Conservation (phyloP, 2,329 filamentous ascomycete genomes). For the Gaeumannomyces tritici region DNA sequence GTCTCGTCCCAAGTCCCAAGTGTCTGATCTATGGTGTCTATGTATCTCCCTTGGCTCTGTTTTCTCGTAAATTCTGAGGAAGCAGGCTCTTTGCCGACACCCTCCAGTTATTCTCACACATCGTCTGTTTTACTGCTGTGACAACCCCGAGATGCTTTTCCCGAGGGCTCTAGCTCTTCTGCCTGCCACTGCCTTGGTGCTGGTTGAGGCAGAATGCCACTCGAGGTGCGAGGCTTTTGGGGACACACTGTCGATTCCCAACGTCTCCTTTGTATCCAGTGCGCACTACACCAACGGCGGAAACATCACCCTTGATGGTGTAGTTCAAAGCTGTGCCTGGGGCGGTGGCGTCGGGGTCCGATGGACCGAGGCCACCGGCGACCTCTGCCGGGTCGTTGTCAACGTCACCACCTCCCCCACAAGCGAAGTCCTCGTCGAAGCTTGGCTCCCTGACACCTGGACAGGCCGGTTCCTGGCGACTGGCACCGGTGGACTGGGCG, state of each 20-base stretch:
- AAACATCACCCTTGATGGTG: background rate
- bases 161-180: background rate
- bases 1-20: too few relatives aligned
- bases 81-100: too few relatives aligned
- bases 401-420: slow-evolving; percentile 19
- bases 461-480: slow-evolving; percentile 34
- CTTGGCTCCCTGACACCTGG: slow-evolving; percentile 37
- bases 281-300: background rate
- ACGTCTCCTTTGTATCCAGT: background rate
- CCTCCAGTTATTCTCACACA: too few relatives aligned
- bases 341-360: too few relatives aligned
- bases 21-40: too few relatives aligned
- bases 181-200: background rate
- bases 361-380: background rate
- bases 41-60: too few relatives aligned
- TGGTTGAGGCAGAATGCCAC: background rate
- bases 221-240: background rate
- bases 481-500: slow-evolving; percentile 37
- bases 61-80: too few relatives aligned
- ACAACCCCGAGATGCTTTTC: too few relatives aligned
- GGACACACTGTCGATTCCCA: background rate
- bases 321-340: background rate
- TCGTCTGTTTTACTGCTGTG: too few relatives aligned
- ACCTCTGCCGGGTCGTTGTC: slow-evolving; percentile 18
- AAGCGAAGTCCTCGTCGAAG: slow-evolving; percentile 34